Evolutionary conservation across 805 yeast species (phyloP), one percentile per base, ranked within the genome.

Genomic region (Jamesozyma gamospora): DNA sequence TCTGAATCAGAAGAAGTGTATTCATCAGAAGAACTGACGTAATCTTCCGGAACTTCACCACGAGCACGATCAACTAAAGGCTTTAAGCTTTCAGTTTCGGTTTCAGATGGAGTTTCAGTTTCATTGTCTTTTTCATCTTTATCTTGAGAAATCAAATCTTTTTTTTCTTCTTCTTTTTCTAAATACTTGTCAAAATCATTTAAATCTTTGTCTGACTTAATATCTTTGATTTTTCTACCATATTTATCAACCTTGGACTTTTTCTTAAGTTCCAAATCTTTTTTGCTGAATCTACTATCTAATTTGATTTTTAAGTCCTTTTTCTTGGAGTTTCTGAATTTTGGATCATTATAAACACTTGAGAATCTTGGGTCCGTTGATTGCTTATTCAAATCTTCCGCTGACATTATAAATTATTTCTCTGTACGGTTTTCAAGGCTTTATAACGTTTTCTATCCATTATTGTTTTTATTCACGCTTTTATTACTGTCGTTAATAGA

Each of bases 231-330:
- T 49, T 72, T 79, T 57, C 96, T 73, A 34, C 98, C 98, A 59
- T 86, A 90, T 51, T 82, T 78, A 57, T 92, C 97, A 35, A 85
- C 80, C 29, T 74, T 75, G 4, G 81, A 72, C 39, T 64, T 64
- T 41, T 71, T 69, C 39, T 77, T 77, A n/a, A 81, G 75, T 46
- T 77, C 73, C 41, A 77, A 64, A 39, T 65, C 72, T 37, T 67
- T 65, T 34, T 76, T 75, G 50, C 79, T 81, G 63, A 92, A 92
- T 61, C 98, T 76, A 41, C 77, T 81, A 62, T 92, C 98, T 18
- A 92, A 70, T 49, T 82, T 77, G 29, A 86, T 82, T 56, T 81
- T 82, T 44, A 78, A 64, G 41, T 79, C 77, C 50, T 76, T 78
- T 57, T 70, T 71, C 52, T 71, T 79, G 2, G 95, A 88, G 19